Base-by-base conservation (phyloP, 1,284 basidiomycete species). In the Ganoderma multipileum region DNA sequence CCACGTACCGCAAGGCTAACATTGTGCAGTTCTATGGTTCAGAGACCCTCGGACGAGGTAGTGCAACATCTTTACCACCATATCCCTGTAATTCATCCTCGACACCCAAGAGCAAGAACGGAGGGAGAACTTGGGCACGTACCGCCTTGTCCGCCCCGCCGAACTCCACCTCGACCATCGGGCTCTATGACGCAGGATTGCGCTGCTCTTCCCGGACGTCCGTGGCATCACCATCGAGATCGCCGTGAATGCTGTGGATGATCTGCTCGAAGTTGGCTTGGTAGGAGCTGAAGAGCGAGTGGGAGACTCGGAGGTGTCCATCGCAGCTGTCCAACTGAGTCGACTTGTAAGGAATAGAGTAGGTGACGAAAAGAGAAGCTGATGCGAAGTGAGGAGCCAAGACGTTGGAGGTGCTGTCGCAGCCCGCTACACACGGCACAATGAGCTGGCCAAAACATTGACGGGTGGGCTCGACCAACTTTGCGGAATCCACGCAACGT, bases 61-160 rank as follows among this genome's bases (percentile, higher is more conserved):
- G 52, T 28, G 28, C 26, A 26, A 30, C 28, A 7, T 28, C 28
- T 7, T 55, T 55, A 14, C 60, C 41, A 61, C 38, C 60, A 2
- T 7, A 20, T 23, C 59, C 16, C n/a, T 1, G 33, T 33, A 2
- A 47, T 9, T 42, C 60, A 23, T 7, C 3, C 33, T 33, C 47
- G 47, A 14, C 23, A 26, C 4, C 12, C 44, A 36, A 16, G 39
- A 60, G 36, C 28, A 39, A 26, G 18, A 76, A 86, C 26, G 42
- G 8, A 26, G 4, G 23, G 26, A 18, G n/a, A n/a, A 12, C 23
- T n/a, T n/a, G n/a, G 11, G 26, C 47, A 69, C 75, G 70, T 75
- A 93, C 96, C 88, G 99, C 96, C 85, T 99, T 98, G 76, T 99
- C 97, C 0, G 97, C 97, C 82, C 99, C 98, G 77, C 99, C 98